phyloP scores from a whole-genome alignment of 257 asterid species.

The Pogostemon cablin region DNA sequence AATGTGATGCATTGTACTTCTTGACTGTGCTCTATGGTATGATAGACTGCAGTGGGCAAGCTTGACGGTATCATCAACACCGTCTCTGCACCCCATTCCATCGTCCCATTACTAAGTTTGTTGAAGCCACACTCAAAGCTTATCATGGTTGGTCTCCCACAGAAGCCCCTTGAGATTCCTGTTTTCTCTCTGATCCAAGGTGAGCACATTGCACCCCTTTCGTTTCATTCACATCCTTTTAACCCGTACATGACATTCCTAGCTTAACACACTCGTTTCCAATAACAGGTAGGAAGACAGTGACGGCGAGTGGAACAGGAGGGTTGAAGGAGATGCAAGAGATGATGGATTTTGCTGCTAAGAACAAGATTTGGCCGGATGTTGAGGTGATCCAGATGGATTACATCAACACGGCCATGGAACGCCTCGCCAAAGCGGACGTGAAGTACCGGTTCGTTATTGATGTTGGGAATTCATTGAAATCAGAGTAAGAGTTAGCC shows the following conservation, averaged over 20 bases:
- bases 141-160: slow-evolving; percentile 50
- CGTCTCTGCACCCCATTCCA: slow-evolving; percentile 50
- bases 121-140: slow-evolving; percentile 56
- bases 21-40: neutral
- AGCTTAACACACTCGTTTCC: too few species aligned
- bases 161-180: slow-evolving; percentile 48
- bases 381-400: slow-evolving; percentile 49
- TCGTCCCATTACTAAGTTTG: slow-evolving; percentile 46
- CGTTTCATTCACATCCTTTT: too few species aligned
- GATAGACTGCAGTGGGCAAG: slow-evolving; percentile 55
- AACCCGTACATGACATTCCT: too few species aligned
- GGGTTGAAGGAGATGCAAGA: slow-evolving; percentile 62
- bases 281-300: slow-evolving; percentile 44
- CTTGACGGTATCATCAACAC: slow-evolving; percentile 60
- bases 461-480: slow-evolving; percentile 33
- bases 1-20: neutral
- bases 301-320: slow-evolving; percentile 47
- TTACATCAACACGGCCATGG: slow-evolving; percentile 58
- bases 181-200: slow-evolving; percentile 46
- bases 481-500: slow-evolving; percentile 24
- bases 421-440: slow-evolving; percentile 50
- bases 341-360: slow-evolving; percentile 38
- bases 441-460: slow-evolving; percentile 52
- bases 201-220: slow-evolving; percentile 18
- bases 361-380: slow-evolving; percentile 35